phyloP scores from a whole-genome alignment of 2,329 filamentous ascomycete genomes.

The Achaetomium macrosporum region DNA sequence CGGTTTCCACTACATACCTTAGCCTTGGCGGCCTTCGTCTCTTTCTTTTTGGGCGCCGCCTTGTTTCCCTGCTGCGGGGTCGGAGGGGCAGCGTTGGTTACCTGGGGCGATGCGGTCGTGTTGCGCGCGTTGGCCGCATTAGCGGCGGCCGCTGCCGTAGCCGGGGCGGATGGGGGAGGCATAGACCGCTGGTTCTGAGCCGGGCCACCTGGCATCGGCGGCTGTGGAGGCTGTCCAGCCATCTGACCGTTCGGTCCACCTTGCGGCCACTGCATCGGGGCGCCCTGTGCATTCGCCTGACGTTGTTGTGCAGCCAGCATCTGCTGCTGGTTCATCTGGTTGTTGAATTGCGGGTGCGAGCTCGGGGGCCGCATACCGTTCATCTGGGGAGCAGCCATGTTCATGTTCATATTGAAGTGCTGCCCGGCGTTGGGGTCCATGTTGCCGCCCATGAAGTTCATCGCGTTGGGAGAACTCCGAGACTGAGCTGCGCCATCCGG shows the following conservation, averaged over 20 bases:
- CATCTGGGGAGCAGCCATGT: slow-evolving; percentile 48
- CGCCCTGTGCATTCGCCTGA: slow-evolving; percentile 44
- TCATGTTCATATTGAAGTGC: slow-evolving; percentile 56
- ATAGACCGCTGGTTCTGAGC: slow-evolving; percentile 58
- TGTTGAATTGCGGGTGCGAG: slow-evolving; percentile 58
- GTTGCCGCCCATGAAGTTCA: slow-evolving; percentile 56
- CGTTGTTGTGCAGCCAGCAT: slow-evolving; percentile 47
- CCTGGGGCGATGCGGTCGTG: slow-evolving; percentile 56
- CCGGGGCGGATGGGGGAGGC: slow-evolving; percentile 60
- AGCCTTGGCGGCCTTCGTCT: slow-evolving; percentile 55
- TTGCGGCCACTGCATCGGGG: slow-evolving; percentile 43
- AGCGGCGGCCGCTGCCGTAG: slow-evolving; percentile 24
- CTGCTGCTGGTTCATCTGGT: slow-evolving; percentile 53
- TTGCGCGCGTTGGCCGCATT: slow-evolving; percentile 45
- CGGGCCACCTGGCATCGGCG: slow-evolving; percentile 59
- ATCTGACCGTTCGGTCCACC: slow-evolving; percentile 38
- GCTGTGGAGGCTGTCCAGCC: slow-evolving; percentile 41
- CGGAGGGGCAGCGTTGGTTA: slow-evolving; percentile 62
- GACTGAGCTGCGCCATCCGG: slow-evolving; percentile 60
- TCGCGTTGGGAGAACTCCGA: slow-evolving; percentile 57
- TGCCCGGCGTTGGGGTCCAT: slow-evolving; percentile 55
- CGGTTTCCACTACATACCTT: slow-evolving; percentile 51
- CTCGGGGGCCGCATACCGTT: slow-evolving; percentile 64
- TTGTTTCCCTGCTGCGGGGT: slow-evolving; percentile 71
- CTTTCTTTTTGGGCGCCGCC: slow-evolving; percentile 72